phyloP scores from a whole-genome alignment of 768 basidiomycete species.

The Leccinum subgranulosum region DNA sequence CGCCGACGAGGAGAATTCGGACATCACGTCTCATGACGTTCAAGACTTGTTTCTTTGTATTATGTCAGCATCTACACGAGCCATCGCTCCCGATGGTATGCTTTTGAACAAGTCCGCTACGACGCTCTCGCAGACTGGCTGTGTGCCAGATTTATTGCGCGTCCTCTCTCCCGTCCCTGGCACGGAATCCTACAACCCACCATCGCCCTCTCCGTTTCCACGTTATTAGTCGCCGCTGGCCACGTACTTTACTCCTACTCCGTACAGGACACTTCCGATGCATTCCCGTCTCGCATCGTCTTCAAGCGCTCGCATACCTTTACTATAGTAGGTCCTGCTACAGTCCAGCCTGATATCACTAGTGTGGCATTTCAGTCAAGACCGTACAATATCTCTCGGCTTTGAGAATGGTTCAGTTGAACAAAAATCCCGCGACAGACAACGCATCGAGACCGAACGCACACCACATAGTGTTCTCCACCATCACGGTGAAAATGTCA shows the following conservation, averaged over 20 bases:
- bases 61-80: conserved; percentile 21
- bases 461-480: too few species aligned
- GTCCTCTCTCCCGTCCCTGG: conserved; percentile 64
- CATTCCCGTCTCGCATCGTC: neutral
- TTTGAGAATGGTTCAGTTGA: too few species aligned
- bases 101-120: conserved; percentile 45
- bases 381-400: too few species aligned
- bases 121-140: conserved; percentile 60
- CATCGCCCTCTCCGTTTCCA: conserved; percentile 51
- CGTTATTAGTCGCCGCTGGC: conserved; percentile 63
- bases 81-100: conserved; percentile 46
- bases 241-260: conserved; percentile 44
- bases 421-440: too few species aligned
- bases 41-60: conserved; percentile 3
- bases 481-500: too few species aligned
- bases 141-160: conserved; percentile 50
- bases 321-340: conserved; percentile 28
- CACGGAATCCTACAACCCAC: conserved; percentile 50
- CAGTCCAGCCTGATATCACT: too few species aligned
- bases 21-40: conserved; percentile 83
- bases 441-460: too few species aligned
- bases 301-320: too few species aligned
- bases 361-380: too few species aligned
- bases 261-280: conserved; percentile 36
- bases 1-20: conserved; percentile 89